Evolutionary conservation across 192 early-diverging fungal species (phyloP).

Genomic region (Backusella liffmaniae): DNA sequence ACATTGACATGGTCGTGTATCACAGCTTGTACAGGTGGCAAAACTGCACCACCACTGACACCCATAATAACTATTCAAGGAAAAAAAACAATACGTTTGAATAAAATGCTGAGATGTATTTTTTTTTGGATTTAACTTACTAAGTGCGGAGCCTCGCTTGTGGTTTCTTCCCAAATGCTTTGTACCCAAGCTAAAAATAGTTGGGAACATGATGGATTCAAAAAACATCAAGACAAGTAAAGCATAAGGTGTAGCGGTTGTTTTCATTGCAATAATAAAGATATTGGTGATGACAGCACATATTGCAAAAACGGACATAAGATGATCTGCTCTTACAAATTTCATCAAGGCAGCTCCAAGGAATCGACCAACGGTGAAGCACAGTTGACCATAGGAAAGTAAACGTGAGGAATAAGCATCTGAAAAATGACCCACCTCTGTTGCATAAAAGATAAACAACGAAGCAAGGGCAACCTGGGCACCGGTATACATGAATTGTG

Average conservation of each 20-base stretch:
- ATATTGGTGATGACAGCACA: slow-evolving; percentile 17
- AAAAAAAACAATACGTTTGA: not conserved
- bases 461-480: slow-evolving; percentile 33
- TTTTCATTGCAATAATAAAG: slow-evolving; percentile 23
- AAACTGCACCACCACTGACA: slow-evolving; percentile 28
- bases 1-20: slow-evolving; percentile 19
- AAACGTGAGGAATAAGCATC: slow-evolving; percentile 15
- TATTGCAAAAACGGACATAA: slow-evolving; percentile 20
- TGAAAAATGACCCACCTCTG: slow-evolving; percentile 19
- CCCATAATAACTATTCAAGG: slow-evolving; percentile 26
- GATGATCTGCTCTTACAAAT: slow-evolving; percentile 6
- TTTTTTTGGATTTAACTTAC: slow-evolving; percentile 11
- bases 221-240: slow-evolving; percentile 36
- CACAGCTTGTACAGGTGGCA: slow-evolving; percentile 30
- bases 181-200: slow-evolving; percentile 34
- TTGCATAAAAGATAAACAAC: slow-evolving; percentile 33
- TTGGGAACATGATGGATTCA: slow-evolving; percentile 37
- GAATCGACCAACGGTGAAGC: slow-evolving; percentile 37
- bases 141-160: slow-evolving; percentile 26
- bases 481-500: slow-evolving; percentile 37
- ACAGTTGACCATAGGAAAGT: slow-evolving; percentile 22
- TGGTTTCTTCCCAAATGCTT: slow-evolving; percentile 31
- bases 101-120: not conserved
- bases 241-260: slow-evolving; percentile 14
- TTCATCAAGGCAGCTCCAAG: slow-evolving; percentile 23